Base-by-base conservation (phyloP, 2,329 filamentous ascomycete species). In the Grosmannia serpens region DNA sequence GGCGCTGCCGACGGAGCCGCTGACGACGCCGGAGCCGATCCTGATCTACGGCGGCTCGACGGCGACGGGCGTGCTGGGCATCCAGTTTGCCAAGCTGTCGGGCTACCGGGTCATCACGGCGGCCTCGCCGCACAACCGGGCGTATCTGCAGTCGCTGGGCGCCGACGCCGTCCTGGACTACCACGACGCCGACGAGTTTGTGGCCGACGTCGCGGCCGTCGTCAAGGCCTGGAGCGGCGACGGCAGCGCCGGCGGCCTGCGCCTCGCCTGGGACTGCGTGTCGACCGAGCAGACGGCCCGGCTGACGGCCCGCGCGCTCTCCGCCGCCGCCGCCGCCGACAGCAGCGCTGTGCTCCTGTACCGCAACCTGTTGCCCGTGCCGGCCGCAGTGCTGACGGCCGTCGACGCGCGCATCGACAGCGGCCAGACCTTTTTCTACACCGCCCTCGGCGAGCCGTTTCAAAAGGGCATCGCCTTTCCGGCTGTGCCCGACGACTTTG, bases 41-140 rank as follows among this genome's bases (percentile, higher is more conserved):
- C 63, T 77, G 26, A 75, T 77, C 60, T 76, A 77, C 57, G 76
- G 74, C 49, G 75, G 73, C 20, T 77, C 78, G 67, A 83, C 77
- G 11, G 80, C 79, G 2, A 81, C 81, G 0, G 77, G 76, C 66
- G 77, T 81, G 51, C 76, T 80, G 57, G 75, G 68, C 6, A 74
- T 78, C 62, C 74, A 77, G 64, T 73, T 65, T 61, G 73, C 73
- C 58, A 73, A 72, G 62, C 65, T 70, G n/a, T 73, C 72, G 8
- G 74, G 73, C 6, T 70, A 70, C 38, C 67, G 61, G 17, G 72
- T 76, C 11, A 65, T 74, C 17, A 64, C 74, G 0, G 76, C 74
- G 0, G 64, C 69, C 9, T 75, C 75, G 26, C 66, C 68, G 1
- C 61, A 62, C 26, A 76, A 77, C 63, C 68, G 69, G 49, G 70